Evolutionary conservation across 1,139 yeast species (phyloP).

Genomic region (Protomyces inundatus): DNA sequence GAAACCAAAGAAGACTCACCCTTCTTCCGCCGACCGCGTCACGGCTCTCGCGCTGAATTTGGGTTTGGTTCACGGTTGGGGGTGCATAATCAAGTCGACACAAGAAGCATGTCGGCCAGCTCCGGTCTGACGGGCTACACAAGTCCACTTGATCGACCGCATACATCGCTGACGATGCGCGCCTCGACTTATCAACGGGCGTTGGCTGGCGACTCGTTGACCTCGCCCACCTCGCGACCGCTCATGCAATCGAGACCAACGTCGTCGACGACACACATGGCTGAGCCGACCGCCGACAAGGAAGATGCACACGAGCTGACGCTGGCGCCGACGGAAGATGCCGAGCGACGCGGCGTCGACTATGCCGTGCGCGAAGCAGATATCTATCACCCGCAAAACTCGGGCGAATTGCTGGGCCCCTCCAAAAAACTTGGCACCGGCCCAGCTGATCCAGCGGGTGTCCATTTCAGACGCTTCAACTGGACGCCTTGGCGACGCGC

Average conservation of each 20-base stretch:
- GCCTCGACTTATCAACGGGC: background rate
- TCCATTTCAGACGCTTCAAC: conserved; percentile 29
- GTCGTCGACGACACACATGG: background rate
- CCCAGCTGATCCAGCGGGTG: conserved; percentile 34
- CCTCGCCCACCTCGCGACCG: background rate
- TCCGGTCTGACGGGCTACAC: background rate
- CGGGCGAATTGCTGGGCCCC: conserved; percentile 10
- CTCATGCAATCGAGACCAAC: conserved; percentile 5
- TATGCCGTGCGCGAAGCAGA: conserved; percentile 42
- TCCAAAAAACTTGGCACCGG: conserved; percentile 33
- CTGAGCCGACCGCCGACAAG: background rate
- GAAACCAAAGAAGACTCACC: conserved; percentile 24
- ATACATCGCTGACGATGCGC: background rate
- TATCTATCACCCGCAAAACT: conserved; percentile 33
- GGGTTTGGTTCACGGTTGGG: background rate
- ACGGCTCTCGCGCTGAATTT: background rate
- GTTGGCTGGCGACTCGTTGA: background rate
- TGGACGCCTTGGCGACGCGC: conserved; percentile 29
- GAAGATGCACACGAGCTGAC: conserved; percentile 14
- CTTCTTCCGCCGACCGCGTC: conserved; percentile 10
- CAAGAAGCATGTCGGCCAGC: background rate
- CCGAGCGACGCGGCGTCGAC: conserved; percentile 33
- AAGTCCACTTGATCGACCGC: background rate
- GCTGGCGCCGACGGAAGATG: conserved; percentile 18
- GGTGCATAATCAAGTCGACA: background rate